Conservation (phyloP, 2,329 filamentous ascomycete genomes). For the Tolypocladium inflatum region DNA sequence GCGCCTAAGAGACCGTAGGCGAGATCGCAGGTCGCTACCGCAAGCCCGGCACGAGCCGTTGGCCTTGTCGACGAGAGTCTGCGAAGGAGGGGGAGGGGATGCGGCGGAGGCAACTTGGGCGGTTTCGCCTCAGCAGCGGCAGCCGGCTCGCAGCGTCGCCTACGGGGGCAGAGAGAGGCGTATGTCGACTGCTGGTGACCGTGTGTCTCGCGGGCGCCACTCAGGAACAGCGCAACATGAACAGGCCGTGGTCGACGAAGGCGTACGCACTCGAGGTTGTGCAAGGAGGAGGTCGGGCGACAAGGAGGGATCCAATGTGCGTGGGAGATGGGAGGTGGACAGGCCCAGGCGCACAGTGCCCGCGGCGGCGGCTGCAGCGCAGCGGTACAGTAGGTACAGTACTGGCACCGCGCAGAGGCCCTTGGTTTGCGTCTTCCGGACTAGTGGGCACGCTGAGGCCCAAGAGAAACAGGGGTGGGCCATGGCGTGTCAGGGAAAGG, state of each 20-base stretch:
- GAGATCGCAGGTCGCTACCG: neutral
- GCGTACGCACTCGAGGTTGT: slow-evolving; percentile 4
- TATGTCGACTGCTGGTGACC: neutral
- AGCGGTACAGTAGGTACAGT: neutral
- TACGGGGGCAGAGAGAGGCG: neutral
- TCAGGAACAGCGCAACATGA: neutral
- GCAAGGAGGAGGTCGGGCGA: slow-evolving; percentile 10
- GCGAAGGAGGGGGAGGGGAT: neutral
- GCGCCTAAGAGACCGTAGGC: neutral
- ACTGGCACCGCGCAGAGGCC: neutral
- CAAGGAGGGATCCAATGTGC: slow-evolving; percentile 2
- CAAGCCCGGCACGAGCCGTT: neutral
- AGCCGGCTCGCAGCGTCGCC: neutral
- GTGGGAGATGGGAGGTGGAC: neutral
- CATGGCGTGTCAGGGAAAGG: neutral
- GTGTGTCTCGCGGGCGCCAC: neutral
- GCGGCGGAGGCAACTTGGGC: neutral
- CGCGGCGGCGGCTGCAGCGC: neutral
- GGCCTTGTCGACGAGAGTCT: neutral
- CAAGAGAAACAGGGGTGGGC: slow-evolving; percentile 6
- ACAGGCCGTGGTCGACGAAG: neutral
- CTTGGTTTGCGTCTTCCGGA: neutral
- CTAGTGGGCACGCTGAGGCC: neutral
- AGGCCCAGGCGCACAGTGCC: neutral
- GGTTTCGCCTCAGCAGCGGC: neutral